Base-by-base conservation (phyloP, 345 rosid genomes). In the Litchi chinensis region DNA sequence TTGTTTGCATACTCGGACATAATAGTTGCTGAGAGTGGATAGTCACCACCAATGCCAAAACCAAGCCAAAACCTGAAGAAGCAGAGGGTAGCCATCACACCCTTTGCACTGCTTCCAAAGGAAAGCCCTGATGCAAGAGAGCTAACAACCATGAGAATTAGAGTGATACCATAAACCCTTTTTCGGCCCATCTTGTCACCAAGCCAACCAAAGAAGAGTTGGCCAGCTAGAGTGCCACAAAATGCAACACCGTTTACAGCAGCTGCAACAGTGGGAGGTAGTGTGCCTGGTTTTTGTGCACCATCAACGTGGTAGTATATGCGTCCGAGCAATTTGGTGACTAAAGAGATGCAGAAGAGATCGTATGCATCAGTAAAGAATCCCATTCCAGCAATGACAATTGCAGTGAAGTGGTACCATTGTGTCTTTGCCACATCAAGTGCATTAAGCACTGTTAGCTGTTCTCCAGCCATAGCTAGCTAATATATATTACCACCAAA, bases 361-460 rank as follows among this genome's bases (percentile, higher is more conserved):
- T 87, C 88, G 28, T 85, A 87, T 0, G 90, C 88, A 28, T 82
- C 88, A 0, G 87, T 85, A 76, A 87, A 87, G 65, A 87, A 83
- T 7, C 88, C 88, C 88, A 87, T 82, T 52, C 88, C 88, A 6
- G 88, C 84, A 32, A 87, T 85, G 0, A 87, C 79, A 37, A 87
- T 82, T 15, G 85, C 85, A 2, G 84, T 83, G 76, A 85, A 87
- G 79, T 87, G 87, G 65, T 87, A 87, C 67, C 80, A 79, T 70
- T 85, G 88, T n/a, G 85, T 87, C 21, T 80, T 85, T 43, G 87
- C 88, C 15, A 73, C 65, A 68, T 87, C 88, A 46, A 85, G 88
- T 72, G 90, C 87, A 37, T 71, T 82, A 0, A 87, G 86, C 86
- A 87, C 87, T 73, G 26, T 76, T 60, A 85, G 69, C 18, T 81